A percentile compares a stretch with the other conserved stretches of the same genome.
Conservation (phyloP, 805 yeast species). For the Wickerhamiella alocasiicola region DNA sequence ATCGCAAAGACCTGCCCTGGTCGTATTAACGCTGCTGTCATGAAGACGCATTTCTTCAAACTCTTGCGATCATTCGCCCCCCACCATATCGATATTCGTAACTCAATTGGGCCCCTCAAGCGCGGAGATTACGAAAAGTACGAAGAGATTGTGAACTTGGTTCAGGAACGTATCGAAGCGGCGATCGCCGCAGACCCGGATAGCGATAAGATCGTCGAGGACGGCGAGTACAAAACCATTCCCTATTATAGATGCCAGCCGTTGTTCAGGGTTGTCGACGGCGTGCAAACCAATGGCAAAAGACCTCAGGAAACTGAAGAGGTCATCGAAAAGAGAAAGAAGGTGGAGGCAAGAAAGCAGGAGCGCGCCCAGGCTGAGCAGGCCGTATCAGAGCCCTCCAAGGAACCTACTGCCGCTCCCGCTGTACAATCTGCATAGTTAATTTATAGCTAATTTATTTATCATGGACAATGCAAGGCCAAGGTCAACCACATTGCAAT, state of each 20-base stretch:
- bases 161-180: constrained; percentile 51
- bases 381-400: background rate
- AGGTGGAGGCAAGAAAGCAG: background rate
- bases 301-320: constrained; percentile 11
- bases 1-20: constrained; percentile 52
- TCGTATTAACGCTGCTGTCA: constrained; percentile 64
- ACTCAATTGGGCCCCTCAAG: constrained; percentile 47
- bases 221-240: constrained; percentile 64
- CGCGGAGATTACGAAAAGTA: constrained; percentile 37
- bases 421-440: background rate
- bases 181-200: constrained; percentile 39
- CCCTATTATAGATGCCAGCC: constrained; percentile 98
- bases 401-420: background rate
- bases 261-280: constrained; percentile 79
- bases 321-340: constrained; percentile 10
- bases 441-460: too few species aligned
- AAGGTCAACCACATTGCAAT: too few species aligned
- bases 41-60: constrained; percentile 90
- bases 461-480: too few species aligned
- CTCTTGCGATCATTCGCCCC: constrained; percentile 69
- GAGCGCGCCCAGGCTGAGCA: background rate
- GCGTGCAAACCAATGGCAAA: constrained; percentile 34
- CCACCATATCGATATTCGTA: constrained; percentile 64
- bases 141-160: constrained; percentile 46
- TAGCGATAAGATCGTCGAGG: constrained; percentile 47